phyloP scores from a whole-genome alignment of 1,284 basidiomycete genomes.

The Tranzscheliella williamsii region DNA sequence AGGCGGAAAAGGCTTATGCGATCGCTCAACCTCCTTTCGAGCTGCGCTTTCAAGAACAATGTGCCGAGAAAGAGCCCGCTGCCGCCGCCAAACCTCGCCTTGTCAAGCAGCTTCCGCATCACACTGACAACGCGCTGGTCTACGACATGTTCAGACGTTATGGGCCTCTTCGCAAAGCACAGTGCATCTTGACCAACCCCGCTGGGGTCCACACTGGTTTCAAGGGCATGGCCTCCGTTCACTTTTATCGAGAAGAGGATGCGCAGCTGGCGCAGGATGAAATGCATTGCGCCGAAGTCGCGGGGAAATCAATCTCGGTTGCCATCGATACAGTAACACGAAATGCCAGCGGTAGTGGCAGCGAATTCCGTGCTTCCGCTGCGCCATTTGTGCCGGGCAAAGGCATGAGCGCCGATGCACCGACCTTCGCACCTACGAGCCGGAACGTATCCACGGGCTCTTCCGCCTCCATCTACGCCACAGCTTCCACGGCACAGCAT shows the following conservation, averaged over 20 bases:
- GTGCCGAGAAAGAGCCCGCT: conserved; percentile 17
- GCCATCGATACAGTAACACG: conserved; percentile 28
- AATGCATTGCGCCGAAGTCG: conserved; percentile 50
- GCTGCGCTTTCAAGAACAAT: conserved; percentile 25
- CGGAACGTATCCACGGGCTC: conserved; percentile 37
- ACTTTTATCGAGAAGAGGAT: conserved; percentile 44
- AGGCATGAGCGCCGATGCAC: conserved; percentile 39
- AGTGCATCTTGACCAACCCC: conserved; percentile 46
- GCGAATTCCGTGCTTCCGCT: conserved; percentile 42
- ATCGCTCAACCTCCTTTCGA: conserved; percentile 33
- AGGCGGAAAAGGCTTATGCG: conserved; percentile 53
- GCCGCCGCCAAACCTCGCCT: conserved; percentile 42
- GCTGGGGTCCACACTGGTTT: conserved; percentile 50
- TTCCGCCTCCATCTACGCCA: conserved; percentile 35
- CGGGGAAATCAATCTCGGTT: conserved; percentile 51
- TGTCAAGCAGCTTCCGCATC: conserved; percentile 48
- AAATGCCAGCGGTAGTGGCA: conserved; percentile 19
- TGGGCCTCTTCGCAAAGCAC: conserved; percentile 41
- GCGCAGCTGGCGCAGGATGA: conserved; percentile 43
- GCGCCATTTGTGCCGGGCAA: conserved; percentile 39
- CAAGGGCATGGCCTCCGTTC: conserved; percentile 48
- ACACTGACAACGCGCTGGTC: conserved; percentile 39
- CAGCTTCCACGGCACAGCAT: conserved; percentile 2
- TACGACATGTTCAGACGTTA: conserved; percentile 52
- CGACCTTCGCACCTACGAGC: conserved; percentile 34